phyloP scores from a whole-genome alignment of 208 protist species.

The Acanthamoeba triangularis region DNA sequence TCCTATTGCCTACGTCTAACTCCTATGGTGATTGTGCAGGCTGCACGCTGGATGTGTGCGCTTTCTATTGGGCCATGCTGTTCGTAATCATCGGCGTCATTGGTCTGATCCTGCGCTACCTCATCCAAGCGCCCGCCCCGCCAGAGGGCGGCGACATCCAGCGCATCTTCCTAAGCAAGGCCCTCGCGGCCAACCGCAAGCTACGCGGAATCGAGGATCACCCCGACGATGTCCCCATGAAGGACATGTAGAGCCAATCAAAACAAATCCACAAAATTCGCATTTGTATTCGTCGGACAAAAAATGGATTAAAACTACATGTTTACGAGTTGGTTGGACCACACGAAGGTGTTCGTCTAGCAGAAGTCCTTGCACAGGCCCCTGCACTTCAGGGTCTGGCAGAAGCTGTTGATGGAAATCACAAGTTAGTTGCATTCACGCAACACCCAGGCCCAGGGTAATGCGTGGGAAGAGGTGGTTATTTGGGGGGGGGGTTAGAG shows the following conservation, averaged over 20 bases:
- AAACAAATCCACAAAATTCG: too few relatives aligned
- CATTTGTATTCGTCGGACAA: too few relatives aligned
- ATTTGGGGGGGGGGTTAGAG: not conserved
- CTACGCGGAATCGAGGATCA: not conserved
- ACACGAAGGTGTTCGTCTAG: not conserved
- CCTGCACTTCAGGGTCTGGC: not conserved
- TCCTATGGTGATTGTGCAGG: not conserved
- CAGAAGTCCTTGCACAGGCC: constrained; percentile 17
- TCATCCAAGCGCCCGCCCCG: not conserved
- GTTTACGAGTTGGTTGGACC: too few relatives aligned
- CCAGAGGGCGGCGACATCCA: constrained; percentile 8
- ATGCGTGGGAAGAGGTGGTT: not conserved
- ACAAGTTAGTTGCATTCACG: too few relatives aligned
- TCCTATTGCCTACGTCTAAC: too few relatives aligned
- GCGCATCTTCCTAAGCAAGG: not conserved
- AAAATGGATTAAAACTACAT: too few relatives aligned
- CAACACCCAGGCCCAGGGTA: not conserved
- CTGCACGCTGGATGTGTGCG: constrained; percentile 66
- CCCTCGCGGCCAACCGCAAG: not conserved
- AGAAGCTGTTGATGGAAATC: not conserved
- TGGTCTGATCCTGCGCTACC: constrained; percentile 34
- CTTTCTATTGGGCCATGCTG: constrained; percentile 60
- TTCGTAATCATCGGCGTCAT: constrained; percentile 13
- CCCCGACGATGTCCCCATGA: not conserved
- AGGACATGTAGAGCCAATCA: not conserved